Conservation (phyloP, 768 basidiomycete genomes). For the Lentinula raphanica region DNA sequence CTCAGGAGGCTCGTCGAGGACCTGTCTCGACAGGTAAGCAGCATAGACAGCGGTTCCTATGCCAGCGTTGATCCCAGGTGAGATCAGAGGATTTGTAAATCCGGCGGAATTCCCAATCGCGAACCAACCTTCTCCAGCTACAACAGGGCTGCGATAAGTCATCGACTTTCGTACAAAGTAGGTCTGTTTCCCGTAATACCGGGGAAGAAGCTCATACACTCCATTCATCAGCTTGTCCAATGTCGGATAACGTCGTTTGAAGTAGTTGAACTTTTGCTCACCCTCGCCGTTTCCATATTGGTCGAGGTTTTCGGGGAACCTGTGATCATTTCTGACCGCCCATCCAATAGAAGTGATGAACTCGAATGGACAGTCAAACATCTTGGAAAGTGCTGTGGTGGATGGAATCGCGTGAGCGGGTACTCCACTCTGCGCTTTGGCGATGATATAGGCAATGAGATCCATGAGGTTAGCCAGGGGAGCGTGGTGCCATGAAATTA, state of each 20-base stretch:
- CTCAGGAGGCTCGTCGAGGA: not conserved
- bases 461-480: slow-evolving; percentile 10
- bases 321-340: slow-evolving; percentile 9
- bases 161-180: slow-evolving; percentile 13
- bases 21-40: not conserved
- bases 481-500: slow-evolving; percentile 11
- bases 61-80: slow-evolving; percentile 13
- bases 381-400: slow-evolving; percentile 8
- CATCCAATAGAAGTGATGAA: slow-evolving; percentile 11
- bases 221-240: not conserved
- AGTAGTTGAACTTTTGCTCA: slow-evolving; percentile 12
- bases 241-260: slow-evolving; percentile 10
- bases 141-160: slow-evolving; percentile 9
- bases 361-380: slow-evolving; percentile 11
- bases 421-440: slow-evolving; percentile 8
- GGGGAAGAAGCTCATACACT: slow-evolving; percentile 8
- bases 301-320: slow-evolving; percentile 7
- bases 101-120: slow-evolving; percentile 9
- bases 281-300: slow-evolving; percentile 9
- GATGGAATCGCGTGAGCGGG: slow-evolving; percentile 7
- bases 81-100: slow-evolving; percentile 13
- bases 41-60: slow-evolving; percentile 9
- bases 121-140: slow-evolving; percentile 12
- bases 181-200: slow-evolving; percentile 6
- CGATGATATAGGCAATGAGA: slow-evolving; percentile 10